phyloP scores from a whole-genome alignment of 768 basidiomycete genomes.

The Kwoniella shandongensis region DNA sequence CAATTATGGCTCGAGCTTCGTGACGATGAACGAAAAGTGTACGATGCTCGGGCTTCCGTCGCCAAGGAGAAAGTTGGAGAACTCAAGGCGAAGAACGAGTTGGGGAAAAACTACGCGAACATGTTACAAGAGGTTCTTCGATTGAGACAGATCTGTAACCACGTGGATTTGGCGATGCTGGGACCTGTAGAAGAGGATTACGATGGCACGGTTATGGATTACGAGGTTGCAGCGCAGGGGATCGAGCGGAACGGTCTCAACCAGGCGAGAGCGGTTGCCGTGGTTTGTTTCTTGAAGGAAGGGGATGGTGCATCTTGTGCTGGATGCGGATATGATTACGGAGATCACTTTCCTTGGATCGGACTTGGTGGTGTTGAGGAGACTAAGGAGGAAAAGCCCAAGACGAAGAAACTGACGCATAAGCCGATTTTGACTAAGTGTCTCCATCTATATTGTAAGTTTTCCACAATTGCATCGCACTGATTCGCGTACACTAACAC shows the following conservation, averaged over 20 bases:
- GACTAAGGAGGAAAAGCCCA: slow-evolving; percentile 54
- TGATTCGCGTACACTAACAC: neutral
- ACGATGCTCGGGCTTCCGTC: slow-evolving; percentile 82
- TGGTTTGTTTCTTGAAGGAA: slow-evolving; percentile 81
- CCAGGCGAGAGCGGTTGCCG: slow-evolving; percentile 67
- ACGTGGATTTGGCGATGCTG: slow-evolving; percentile 64
- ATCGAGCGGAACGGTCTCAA: slow-evolving; percentile 79
- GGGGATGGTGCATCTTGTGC: slow-evolving; percentile 84
- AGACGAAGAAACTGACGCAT: slow-evolving; percentile 30
- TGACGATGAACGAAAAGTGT: slow-evolving; percentile 75
- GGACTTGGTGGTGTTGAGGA: slow-evolving; percentile 35
- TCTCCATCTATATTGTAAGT: slow-evolving; percentile 83
- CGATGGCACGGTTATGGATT: slow-evolving; percentile 58
- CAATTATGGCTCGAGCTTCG: slow-evolving; percentile 82
- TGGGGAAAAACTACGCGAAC: slow-evolving; percentile 98
- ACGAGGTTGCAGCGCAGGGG: slow-evolving; percentile 74
- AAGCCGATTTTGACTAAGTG: slow-evolving; percentile 80
- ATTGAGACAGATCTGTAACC: slow-evolving; percentile 96
- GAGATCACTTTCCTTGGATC: slow-evolving; percentile 50
- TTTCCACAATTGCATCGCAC: neutral
- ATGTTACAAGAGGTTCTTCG: slow-evolving; percentile 95
- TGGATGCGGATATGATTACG: slow-evolving; percentile 79
- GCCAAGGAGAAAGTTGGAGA: slow-evolving; percentile 90
- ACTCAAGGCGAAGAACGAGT: slow-evolving; percentile 80
- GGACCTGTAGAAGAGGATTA: slow-evolving; percentile 57